Evolutionary conservation across 2,329 filamentous ascomycete genomes (phyloP), one percentile per base, ranked within the genome.

Genomic region (Colletotrichum cereale): DNA sequence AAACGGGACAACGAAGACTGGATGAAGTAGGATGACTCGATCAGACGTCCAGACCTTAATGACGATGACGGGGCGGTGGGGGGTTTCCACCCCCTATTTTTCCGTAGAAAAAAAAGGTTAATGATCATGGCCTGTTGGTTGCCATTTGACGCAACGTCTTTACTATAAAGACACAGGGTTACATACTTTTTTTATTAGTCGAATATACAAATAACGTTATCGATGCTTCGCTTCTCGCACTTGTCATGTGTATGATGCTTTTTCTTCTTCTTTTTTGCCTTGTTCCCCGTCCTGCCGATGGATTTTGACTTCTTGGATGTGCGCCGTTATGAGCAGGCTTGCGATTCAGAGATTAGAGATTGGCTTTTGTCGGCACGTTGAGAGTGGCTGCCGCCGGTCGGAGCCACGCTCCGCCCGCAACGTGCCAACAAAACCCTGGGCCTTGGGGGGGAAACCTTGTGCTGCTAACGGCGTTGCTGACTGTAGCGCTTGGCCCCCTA

Each of bases 71-170:
- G 52, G 38, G 24, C 34, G 44, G 36, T 29, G 29, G 48, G 36
- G 31, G 31, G 8, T 0, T 47, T 47, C n/a, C n/a, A n/a, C n/a
- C n/a, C n/a, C n/a, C n/a, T n/a, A n/a, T n/a, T n/a, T 2, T 26
- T 26, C 7, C 11, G 18, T 21, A 6, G 14, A 8, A n/a, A 47
- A 31, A 62, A 63, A 62, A 40, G n/a, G 34, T 63, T 63, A 4
- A 62, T 57, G 57, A 60, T 38, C 52, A 71, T 42, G 65, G 36
- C 65, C 57, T 71, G 65, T 47, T 34, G 31, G 60, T 24, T 55
- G n/a, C 48, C 42, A 3, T 61, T 61, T 42, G 50, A 21, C 40
- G 36, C 21, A 64, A 58, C 26, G 38, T 61, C 55, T 60, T 38
- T 31, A 7, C 24, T 24, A 8, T 24, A 44, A 44, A 56, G 40